Evolutionary conservation across 2,329 filamentous ascomycete genomes (phyloP), one percentile per base, ranked within the genome.

Genomic region (Neobulgaria alba): DNA sequence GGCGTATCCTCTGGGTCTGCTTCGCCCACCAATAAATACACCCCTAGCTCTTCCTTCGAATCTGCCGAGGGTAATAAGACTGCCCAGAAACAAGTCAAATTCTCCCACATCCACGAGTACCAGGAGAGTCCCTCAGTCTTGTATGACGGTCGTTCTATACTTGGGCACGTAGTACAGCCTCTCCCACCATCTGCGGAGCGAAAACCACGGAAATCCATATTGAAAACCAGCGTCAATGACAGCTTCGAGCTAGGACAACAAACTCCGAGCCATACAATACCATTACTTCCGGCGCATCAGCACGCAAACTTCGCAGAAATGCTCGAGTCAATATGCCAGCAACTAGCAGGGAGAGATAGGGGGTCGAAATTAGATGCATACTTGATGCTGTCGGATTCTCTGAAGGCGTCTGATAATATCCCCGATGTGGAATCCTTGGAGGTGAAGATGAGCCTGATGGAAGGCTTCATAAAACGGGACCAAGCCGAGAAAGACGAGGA

Each of bases 381-480:
- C 57, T 79, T 81, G 58, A 83, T 83, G 55, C 68, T 98, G 33
- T 77, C 82, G 21, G 74, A 79, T 23, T 79, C 82, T 3, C 67
- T 95, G 52, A 85, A 86, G 59, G 75, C 82, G 4, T 95, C 90
- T 42, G 85, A 89, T 47, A 84, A 85, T 51, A 66, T 93, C 10
- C 88, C 88, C 0, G 82, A 92, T 50, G 68, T 77, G 26, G 75
- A 82, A 41, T 79, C 79, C 9, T 68, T 94, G 40, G 73, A 78
- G 42, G 75, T 77, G 37, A 93, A 92, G 61, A 82, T 95, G 70
- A 72, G 73, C 9, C 64, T 85, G 2, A 73, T 96, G 43, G 77
- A 78, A 50, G 82, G 87, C 45, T 95, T 88, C 57, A 86, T 96
- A 41, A 79, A 83, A 54, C 75, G 89, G 45, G 92, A 98, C 58